Conservation (phyloP, 2,329 filamentous ascomycete genomes). For the Fusarium transvaalense region DNA sequence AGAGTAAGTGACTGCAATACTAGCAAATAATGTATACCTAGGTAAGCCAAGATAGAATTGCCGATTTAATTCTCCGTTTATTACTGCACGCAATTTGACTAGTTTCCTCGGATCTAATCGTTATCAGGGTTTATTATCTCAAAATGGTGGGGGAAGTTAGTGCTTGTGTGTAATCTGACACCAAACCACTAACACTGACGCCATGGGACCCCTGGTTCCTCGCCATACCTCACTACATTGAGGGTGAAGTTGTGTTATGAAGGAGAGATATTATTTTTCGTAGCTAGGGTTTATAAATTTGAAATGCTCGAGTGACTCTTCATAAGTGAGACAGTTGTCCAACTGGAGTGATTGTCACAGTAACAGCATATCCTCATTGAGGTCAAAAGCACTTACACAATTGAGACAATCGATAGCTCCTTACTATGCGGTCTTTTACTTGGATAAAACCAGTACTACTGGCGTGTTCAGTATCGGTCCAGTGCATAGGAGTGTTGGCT, state of each 20-base stretch:
- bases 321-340: background rate
- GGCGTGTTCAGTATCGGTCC: background rate
- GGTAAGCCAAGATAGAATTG: background rate
- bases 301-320: background rate
- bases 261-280: background rate
- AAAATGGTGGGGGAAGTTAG: constrained; percentile 25
- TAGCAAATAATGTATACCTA: background rate
- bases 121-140: background rate
- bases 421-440: constrained; percentile 25
- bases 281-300: background rate
- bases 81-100: background rate
- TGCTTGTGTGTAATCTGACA: no score
- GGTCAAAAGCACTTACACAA: background rate
- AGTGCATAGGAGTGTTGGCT: background rate
- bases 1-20: background rate
- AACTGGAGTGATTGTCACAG: background rate
- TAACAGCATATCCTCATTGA: background rate
- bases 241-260: background rate
- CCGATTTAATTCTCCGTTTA: background rate
- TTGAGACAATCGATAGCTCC: background rate
- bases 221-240: constrained; percentile 18
- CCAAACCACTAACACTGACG: constrained; percentile 43
- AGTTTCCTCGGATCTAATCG: constrained; percentile 5
- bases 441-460: constrained; percentile 20
- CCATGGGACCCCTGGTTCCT: constrained; percentile 26